Conservation (phyloP, 2,329 filamentous ascomycete species). For the Colletotrichum lentis region DNA sequence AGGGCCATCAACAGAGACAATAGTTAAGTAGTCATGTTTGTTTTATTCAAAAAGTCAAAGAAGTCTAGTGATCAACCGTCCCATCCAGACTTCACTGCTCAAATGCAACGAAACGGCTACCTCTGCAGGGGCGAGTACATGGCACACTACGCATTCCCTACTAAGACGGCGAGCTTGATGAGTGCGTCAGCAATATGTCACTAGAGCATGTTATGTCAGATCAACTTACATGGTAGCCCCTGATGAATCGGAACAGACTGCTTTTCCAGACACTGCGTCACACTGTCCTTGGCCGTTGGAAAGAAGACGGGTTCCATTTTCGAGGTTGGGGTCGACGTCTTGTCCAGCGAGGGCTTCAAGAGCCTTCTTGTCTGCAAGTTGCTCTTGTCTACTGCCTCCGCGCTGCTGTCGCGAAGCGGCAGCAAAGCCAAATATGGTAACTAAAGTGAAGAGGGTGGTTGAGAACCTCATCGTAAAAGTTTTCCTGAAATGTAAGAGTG, state of each 20-base stretch:
- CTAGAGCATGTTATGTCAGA: background rate
- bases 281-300: conserved; percentile 24
- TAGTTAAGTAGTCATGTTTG: no score
- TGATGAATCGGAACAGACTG: conserved; percentile 21
- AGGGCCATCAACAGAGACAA: no score
- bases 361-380: conserved; percentile 20
- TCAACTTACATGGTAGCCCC: conserved; percentile 23
- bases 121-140: background rate
- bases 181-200: background rate
- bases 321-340: conserved; percentile 26
- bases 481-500: background rate
- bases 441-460: background rate
- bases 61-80: no score
- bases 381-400: conserved; percentile 17
- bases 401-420: conserved; percentile 21
- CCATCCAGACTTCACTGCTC: background rate
- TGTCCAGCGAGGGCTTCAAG: conserved; percentile 25
- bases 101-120: background rate
- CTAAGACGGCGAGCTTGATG: background rate
- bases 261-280: conserved; percentile 23
- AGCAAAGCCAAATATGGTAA: conserved; percentile 9
- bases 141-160: background rate
- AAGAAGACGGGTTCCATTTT: conserved; percentile 25
- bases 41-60: no score
- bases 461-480: conserved; percentile 15